phyloP scores from a whole-genome alignment of 2,329 filamentous ascomycete genomes.

The Cercospora janseana region DNA sequence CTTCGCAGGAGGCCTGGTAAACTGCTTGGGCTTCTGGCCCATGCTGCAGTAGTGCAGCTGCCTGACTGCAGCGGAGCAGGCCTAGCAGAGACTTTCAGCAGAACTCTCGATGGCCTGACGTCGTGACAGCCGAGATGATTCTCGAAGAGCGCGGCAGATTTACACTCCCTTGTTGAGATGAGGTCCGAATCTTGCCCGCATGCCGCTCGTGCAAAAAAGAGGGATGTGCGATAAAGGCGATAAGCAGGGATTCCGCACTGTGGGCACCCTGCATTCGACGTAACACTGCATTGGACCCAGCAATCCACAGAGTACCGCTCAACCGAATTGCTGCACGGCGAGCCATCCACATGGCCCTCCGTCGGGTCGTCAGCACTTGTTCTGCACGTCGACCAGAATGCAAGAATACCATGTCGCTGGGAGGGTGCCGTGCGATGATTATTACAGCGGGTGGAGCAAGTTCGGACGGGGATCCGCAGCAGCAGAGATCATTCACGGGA shows the following conservation, averaged over 20 bases:
- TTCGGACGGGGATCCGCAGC: too few species aligned
- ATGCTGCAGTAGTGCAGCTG: slow-evolving; percentile 17
- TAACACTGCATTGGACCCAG: slow-evolving; percentile 2
- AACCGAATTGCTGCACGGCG: too few species aligned
- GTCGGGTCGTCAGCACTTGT: too few species aligned
- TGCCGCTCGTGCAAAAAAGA: neutral
- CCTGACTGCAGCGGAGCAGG: neutral
- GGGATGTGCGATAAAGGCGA: neutral
- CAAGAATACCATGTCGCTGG: neutral
- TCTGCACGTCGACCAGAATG: slow-evolving; percentile 8
- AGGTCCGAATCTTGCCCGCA: slow-evolving; percentile 3
- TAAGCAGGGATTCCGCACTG: neutral
- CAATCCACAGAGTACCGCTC: neutral
- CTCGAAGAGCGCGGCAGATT: slow-evolving; percentile 6
- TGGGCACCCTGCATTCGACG: slow-evolving; percentile 3
- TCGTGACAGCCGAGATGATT: neutral
- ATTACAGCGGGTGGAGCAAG: neutral
- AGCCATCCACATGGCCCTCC: too few species aligned
- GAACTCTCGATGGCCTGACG: neutral
- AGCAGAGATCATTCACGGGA: too few species aligned
- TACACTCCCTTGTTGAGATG: slow-evolving; percentile 3
- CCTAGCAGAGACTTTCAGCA: neutral
- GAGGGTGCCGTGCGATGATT: too few species aligned
- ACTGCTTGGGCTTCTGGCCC: slow-evolving; percentile 35
- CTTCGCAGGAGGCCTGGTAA: slow-evolving; percentile 33